Percentiles rank a stretch among this genome's conserved stretches.
phyloP scores from a whole-genome alignment of 805 yeast species.

The Yamadazyma endophytica region DNA sequence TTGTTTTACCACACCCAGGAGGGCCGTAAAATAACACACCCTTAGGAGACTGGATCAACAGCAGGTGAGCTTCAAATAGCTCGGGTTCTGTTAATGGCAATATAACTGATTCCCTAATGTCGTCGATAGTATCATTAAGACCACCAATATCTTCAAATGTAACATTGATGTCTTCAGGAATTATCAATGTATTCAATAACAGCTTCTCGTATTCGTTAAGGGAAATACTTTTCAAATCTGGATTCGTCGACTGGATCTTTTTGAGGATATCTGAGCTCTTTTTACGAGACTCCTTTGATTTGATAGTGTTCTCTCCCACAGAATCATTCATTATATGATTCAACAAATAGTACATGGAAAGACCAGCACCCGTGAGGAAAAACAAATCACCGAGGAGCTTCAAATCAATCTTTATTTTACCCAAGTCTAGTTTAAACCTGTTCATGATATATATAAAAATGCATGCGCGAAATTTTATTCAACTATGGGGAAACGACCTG shows the following conservation, averaged over 20 bases:
- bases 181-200: conserved; percentile 73
- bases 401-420: conserved; percentile 35
- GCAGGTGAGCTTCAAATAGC: conserved; percentile 63
- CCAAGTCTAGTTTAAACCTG: conserved; percentile 30
- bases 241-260: conserved; percentile 44
- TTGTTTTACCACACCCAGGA: conserved; percentile 97
- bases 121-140: conserved; percentile 74
- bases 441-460: conserved; percentile 17
- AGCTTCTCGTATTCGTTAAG: conserved; percentile 73
- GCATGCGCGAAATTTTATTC: background rate
- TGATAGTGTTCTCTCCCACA: conserved; percentile 24
- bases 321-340: conserved; percentile 35
- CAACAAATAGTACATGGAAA: conserved; percentile 64
- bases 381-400: conserved; percentile 40
- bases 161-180: conserved; percentile 78
- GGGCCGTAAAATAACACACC: conserved; percentile 96
- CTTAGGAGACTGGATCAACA: conserved; percentile 81
- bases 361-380: conserved; percentile 54
- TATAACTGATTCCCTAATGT: conserved; percentile 81
- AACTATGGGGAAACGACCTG: no score
- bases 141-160: conserved; percentile 88
- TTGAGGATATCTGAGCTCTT: conserved; percentile 45
- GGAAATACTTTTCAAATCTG: conserved; percentile 48
- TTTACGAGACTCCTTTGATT: conserved; percentile 61
- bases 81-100: conserved; percentile 78